A percentile compares a stretch with the other conserved stretches of the same genome.
Conservation (phyloP, 495 filamentous ascomycete species). For the Aspergillus incahuasiensis region DNA sequence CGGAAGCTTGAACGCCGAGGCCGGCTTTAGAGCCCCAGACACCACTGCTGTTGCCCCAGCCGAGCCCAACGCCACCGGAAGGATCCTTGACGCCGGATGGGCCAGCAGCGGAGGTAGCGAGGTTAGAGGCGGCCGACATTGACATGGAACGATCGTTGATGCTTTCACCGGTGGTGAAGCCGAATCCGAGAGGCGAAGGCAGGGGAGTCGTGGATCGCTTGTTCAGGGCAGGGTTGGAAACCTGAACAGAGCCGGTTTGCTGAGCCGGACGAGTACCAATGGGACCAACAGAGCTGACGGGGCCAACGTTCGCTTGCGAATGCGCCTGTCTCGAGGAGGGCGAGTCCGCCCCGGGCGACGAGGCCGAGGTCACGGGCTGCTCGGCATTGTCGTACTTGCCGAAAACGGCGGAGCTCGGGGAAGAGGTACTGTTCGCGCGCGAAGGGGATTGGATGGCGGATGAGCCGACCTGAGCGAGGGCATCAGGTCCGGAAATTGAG, state of each 20-base stretch:
- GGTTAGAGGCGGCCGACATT: slow-evolving; percentile 58
- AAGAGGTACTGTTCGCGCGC: slow-evolving; percentile 85
- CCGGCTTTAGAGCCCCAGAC: slow-evolving; percentile 73
- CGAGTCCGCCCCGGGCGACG: slow-evolving; percentile 86
- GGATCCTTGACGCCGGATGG: slow-evolving; percentile 41
- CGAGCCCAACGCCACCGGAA: slow-evolving; percentile 48
- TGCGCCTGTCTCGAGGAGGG: slow-evolving; percentile 61
- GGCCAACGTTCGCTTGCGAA: slow-evolving; percentile 47
- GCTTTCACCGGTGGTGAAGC: slow-evolving; percentile 57
- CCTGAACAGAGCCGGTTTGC: slow-evolving; percentile 41
- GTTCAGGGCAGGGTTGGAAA: slow-evolving; percentile 61
- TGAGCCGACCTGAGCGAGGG: slow-evolving; percentile 30
- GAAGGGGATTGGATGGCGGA: slow-evolving; percentile 59
- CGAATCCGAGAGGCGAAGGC: slow-evolving; percentile 76
- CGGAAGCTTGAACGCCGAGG: slow-evolving; percentile 67
- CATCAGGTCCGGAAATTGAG: slow-evolving; percentile 36
- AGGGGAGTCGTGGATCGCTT: slow-evolving; percentile 89
- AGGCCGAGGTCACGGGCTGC: slow-evolving; percentile 81
- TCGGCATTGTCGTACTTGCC: slow-evolving; percentile 56
- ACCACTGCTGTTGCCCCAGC: slow-evolving; percentile 67
- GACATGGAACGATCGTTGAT: slow-evolving; percentile 57
- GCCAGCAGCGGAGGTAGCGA: slow-evolving; percentile 31
- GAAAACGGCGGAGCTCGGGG: slow-evolving; percentile 56
- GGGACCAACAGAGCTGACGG: slow-evolving; percentile 71
- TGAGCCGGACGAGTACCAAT: slow-evolving; percentile 83